Base-by-base conservation (phyloP, 108 stramenopile genomes). In the Mayamaea pseudoterrestris region DNA sequence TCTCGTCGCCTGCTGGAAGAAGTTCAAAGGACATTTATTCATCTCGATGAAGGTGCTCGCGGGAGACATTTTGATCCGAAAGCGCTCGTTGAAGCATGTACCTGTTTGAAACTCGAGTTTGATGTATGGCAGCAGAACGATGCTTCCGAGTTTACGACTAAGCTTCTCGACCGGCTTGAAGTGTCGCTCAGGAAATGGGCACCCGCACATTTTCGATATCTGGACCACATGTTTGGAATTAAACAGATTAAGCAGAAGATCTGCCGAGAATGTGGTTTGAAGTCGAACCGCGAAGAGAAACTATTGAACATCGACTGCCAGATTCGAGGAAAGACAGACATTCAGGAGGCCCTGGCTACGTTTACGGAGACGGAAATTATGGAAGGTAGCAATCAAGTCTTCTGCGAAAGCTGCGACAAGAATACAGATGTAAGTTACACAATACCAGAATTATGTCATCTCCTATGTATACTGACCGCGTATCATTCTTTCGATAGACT, bases 61-160 rank as follows among this genome's bases (percentile, higher is more conserved):
- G 83, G 84, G 14, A 67, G 90, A 3, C 93, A 86, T 47, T 98
- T 85, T 50, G 94, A 98, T 61, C 97, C 97, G 12, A 67, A 78
- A 16, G 68, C 80, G 5, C 70, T 98, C 13, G 93, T 98, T 22
- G 94, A 95, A 46, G 93, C 93, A 0, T 89, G 93, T 55, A 68
- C 73, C 21, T 92, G 92, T 57, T 74, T 98, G 57, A 98, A 95
- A 45, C 71, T 98, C 17, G 90, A 95, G 51, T 98, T 93, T 53
- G 90, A 90, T 41, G 92, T 98, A 32, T 95, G 92, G 90, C 97
- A 98, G 58, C 97, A 98, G 63, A 98, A 98, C 57, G 97, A 98
- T 56, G 94, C 97, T n/a, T 80, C 90, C 13, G 97, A 98, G 53
- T 98, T 95, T 58, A 87, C 87, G 12, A 90, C 88, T 56, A 95